phyloP scores from a whole-genome alignment of 768 basidiomycete species.

The Cubamyces lactineus region DNA sequence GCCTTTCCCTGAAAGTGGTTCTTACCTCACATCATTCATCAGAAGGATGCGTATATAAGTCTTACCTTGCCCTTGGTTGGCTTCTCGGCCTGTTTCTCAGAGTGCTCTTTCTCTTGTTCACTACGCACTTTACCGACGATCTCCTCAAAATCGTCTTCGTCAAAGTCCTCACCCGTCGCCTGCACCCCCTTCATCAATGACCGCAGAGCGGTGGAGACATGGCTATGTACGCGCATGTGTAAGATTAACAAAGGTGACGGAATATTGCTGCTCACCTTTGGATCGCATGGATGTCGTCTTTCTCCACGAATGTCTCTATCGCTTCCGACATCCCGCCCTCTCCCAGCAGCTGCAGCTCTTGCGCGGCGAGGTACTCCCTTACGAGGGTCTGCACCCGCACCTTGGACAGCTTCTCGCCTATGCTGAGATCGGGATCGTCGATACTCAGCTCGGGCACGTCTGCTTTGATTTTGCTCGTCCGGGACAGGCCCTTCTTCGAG shows the following conservation, averaged over 20 bases:
- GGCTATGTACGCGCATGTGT: conserved; percentile 45
- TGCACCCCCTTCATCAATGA: conserved; percentile 69
- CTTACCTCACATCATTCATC: not conserved
- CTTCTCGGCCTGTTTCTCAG: conserved; percentile 46
- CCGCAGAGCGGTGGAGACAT: conserved; percentile 64
- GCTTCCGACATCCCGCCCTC: conserved; percentile 93
- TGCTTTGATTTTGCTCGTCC: conserved; percentile 60
- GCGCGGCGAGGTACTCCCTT: conserved; percentile 87
- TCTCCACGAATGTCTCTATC: conserved; percentile 94
- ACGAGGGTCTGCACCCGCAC: conserved; percentile 90
- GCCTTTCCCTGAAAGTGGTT: conserved; percentile 24
- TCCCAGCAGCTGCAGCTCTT: conserved; percentile 89
- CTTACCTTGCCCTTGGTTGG: conserved; percentile 48
- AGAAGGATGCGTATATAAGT: not conserved
- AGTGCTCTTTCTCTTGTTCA: conserved; percentile 65
- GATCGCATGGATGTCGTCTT: conserved; percentile 95
- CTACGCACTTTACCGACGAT: conserved; percentile 74
- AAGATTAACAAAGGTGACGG: not conserved
- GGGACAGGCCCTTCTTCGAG: conserved; percentile 62
- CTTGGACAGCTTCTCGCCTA: conserved; percentile 75
- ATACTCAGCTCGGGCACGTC: conserved; percentile 83
- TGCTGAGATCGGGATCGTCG: conserved; percentile 69
- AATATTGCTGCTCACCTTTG: conserved; percentile 59
- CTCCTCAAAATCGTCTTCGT: conserved; percentile 78
- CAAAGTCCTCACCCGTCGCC: conserved; percentile 62